These are phyloP conservation scores for Plasmopara halstedii DNA, from an alignment of 352 stramenopile species.

Conservation along the genomic window DNA sequence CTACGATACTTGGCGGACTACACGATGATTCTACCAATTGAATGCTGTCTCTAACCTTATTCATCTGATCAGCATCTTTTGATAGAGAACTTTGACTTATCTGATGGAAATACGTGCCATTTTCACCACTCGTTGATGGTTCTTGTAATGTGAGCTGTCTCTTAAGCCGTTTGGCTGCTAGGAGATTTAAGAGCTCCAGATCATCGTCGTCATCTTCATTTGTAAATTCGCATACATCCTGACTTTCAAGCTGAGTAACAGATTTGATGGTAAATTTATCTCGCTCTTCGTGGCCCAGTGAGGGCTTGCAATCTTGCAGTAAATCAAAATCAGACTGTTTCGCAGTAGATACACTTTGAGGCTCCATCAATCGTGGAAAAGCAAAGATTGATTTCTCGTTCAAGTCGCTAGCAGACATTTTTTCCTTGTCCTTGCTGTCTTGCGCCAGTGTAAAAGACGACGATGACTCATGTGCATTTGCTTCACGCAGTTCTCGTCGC, in stretches of 20 bases:
- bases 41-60: background rate
- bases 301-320: conserved; percentile 16
- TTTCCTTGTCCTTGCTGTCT: background rate
- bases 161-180: conserved; percentile 25
- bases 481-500: conserved; percentile 9
- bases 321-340: conserved; percentile 54
- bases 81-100: background rate
- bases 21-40: background rate
- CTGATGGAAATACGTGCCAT: background rate
- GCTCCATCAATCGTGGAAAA: conserved; percentile 9
- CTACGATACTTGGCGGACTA: background rate
- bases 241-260: background rate
- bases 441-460: background rate
- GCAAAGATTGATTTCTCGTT: conserved; percentile 25
- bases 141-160: conserved; percentile 4
- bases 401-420: background rate
- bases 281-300: background rate
- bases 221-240: background rate
- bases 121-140: background rate
- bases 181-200: conserved; percentile 18
- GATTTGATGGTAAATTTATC: background rate
- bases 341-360: background rate
- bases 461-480: background rate
- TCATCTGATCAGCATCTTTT: background rate
- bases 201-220: conserved; percentile 11